Evolutionary conservation across 352 stramenopile species (phyloP), one percentile per base, ranked within the genome.

Genomic region (Peronosclerospora sorghi): DNA sequence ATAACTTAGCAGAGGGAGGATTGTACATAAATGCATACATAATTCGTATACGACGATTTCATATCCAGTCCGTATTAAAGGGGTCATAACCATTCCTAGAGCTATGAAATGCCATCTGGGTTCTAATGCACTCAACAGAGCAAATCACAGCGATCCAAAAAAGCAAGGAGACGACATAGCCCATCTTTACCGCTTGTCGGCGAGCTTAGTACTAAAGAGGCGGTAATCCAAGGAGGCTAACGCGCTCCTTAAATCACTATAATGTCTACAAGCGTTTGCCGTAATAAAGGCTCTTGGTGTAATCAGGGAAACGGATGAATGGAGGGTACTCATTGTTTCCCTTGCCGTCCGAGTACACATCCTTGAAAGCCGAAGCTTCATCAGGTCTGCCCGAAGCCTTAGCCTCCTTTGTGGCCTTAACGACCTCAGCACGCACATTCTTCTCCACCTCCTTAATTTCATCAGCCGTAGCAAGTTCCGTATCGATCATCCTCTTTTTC

Each of bases 391-490:
- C 66, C 24, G 73, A 69, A 7, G 71, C 75, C 73, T 97, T 97
- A 42, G 88, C 89, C 36, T 92, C 83, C 73, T 97, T 96, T 15
- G 74, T 86, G 56, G 93, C 81, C 58, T 93, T 83, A 41, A 98
- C 88, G n/a, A 99, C 96, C 55, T 98, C 79, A 36, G 96, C 97
- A 23, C 96, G 82, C 55, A 99, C 94, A 43, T 95, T 80, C 75
- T 99, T 99, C 72, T 99, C 96, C 26, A 97, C 95, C 17, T 96
- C 87, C 85, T 99, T 99, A 57, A 99, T 95, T 66, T 99, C 96
- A 38, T 98, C 93, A 27, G 92, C 79, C 32, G 94, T 96, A 18
- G 85, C 86, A 46, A 97, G 81, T 51, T 86, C 87, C 41, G 88
- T 65, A 57, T 99, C 88, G 21, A 99, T 73, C 46, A 98, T 63